phyloP scores from a whole-genome alignment of 2,329 filamentous ascomycete genomes.

The Sodiomyces alkalinus region DNA sequence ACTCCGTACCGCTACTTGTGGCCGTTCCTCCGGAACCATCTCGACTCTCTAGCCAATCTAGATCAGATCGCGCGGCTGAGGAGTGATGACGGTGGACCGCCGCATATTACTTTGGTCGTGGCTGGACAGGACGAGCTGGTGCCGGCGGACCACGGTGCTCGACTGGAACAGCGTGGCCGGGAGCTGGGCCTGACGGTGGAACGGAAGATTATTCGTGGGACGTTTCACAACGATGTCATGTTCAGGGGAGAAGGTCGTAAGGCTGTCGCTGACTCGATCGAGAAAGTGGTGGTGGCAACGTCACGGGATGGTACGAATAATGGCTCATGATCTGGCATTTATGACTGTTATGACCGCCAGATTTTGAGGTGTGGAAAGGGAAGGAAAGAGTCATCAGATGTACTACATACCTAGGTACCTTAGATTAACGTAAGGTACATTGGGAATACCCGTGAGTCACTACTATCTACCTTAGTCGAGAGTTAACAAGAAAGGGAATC shows the following conservation, averaged over 20 bases:
- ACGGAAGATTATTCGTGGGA: slow-evolving; percentile 26
- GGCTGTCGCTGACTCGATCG: slow-evolving; percentile 28
- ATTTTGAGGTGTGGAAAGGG: no score
- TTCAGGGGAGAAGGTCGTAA: slow-evolving; percentile 27
- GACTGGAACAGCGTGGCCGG: slow-evolving; percentile 29
- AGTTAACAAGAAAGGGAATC: no score
- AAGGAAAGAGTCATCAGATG: no score
- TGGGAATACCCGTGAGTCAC: no score
- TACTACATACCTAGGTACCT: no score
- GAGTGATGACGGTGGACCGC: slow-evolving; percentile 8
- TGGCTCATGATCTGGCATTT: no score
- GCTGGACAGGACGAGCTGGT: slow-evolving; percentile 45
- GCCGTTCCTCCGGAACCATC: slow-evolving; percentile 54
- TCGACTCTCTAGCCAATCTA: slow-evolving; percentile 39
- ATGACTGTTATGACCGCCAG: no score
- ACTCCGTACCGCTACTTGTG: slow-evolving; percentile 61
- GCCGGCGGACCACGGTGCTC: slow-evolving; percentile 31
- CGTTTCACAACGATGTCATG: slow-evolving; percentile 43
- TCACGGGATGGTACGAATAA: no score
- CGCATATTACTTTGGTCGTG: slow-evolving; percentile 26
- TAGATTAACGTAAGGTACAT: no score
- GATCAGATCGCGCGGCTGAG: slow-evolving; percentile 21
- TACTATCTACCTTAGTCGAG: no score
- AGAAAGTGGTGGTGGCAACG: slow-evolving; percentile 10
- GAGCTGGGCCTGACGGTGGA: slow-evolving; percentile 30